A percentile compares a stretch with the other conserved stretches of the same genome.
phyloP scores from a whole-genome alignment of 2,329 filamentous ascomycete genomes.

The Clonostachys chloroleuca region DNA sequence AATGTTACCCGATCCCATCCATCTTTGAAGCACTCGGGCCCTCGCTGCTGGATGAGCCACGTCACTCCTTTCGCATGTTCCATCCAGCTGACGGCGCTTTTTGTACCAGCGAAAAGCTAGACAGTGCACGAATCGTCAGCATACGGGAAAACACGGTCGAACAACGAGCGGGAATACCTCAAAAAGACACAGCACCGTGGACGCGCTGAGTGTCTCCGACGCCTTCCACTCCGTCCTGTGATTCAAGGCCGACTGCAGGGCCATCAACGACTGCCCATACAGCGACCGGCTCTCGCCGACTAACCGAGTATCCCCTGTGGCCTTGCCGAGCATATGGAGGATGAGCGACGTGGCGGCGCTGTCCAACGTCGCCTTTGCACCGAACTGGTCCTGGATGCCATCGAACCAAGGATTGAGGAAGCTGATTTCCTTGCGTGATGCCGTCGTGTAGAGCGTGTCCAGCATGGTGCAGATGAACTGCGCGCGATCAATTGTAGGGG shows the following conservation, averaged over 20 bases:
- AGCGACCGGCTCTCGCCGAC: slow-evolving; percentile 1
- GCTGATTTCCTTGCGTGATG: background rate
- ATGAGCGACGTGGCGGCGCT: slow-evolving; percentile 2
- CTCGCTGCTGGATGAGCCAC: slow-evolving; percentile 1
- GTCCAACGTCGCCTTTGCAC: slow-evolving; percentile 2
- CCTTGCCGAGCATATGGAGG: slow-evolving; percentile 2
- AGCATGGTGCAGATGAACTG: too few species aligned
- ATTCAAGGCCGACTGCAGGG: slow-evolving; percentile 1
- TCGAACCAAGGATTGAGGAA: slow-evolving; percentile 1
- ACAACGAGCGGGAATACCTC: background rate
- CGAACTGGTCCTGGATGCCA: background rate
- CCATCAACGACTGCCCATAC: background rate
- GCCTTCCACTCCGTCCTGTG: slow-evolving; percentile 1
- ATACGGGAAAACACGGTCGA: too few species aligned
- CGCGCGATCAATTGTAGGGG: too few species aligned
- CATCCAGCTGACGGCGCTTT: slow-evolving; percentile 2
- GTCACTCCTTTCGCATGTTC: slow-evolving; percentile 1
- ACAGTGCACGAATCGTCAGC: background rate
- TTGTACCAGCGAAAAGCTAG: slow-evolving; percentile 3
- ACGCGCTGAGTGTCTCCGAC: slow-evolving; percentile 2
- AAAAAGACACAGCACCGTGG: slow-evolving; percentile 1
- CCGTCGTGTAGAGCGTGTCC: too few species aligned
- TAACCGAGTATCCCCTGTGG: background rate
- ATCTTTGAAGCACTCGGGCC: background rate
- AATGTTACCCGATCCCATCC: slow-evolving; percentile 1